Evolutionary conservation across 2,329 filamentous ascomycete genomes (phyloP).

Genomic region (Neopestalotiopsis rosae): DNA sequence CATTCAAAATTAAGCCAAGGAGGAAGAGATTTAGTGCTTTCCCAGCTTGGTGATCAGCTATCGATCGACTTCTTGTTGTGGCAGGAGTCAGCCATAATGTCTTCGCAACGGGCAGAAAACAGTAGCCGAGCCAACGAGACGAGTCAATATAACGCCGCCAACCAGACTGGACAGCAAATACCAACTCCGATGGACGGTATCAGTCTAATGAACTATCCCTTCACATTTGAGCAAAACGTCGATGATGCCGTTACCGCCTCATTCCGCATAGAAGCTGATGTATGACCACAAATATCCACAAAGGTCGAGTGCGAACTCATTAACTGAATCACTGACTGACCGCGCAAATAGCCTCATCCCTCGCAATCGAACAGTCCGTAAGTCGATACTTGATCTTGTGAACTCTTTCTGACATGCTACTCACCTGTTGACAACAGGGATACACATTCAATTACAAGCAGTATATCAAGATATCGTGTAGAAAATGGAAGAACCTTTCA

Average conservation of each 20-base stretch:
- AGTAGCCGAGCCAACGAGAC: neutral
- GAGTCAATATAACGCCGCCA: neutral
- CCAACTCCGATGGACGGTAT: slow-evolving; percentile 11
- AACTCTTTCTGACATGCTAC: neutral
- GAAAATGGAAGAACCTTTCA: slow-evolving; percentile 51
- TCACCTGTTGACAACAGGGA: slow-evolving; percentile 22
- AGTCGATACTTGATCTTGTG: neutral
- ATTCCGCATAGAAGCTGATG: slow-evolving; percentile 22
- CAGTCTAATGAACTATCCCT: slow-evolving; percentile 19
- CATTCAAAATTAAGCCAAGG: neutral
- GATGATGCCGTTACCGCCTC: slow-evolving; percentile 17
- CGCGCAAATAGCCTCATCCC: slow-evolving; percentile 7
- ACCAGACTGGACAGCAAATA: neutral
- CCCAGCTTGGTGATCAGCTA: neutral
- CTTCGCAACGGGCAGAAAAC: neutral
- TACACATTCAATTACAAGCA: slow-evolving; percentile 29
- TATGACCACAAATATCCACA: slow-evolving; percentile 1
- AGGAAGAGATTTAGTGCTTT: neutral
- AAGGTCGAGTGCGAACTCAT: neutral
- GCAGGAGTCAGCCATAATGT: neutral
- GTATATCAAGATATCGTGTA: slow-evolving; percentile 28
- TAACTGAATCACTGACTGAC: neutral
- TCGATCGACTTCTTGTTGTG: neutral
- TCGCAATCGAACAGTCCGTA: slow-evolving; percentile 11
- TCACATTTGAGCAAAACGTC: slow-evolving; percentile 21